Percentiles rank a stretch among this genome's conserved stretches.
Conservation (phyloP, 148 eudicot species). For the Mesembryanthemum crystallinum region DNA sequence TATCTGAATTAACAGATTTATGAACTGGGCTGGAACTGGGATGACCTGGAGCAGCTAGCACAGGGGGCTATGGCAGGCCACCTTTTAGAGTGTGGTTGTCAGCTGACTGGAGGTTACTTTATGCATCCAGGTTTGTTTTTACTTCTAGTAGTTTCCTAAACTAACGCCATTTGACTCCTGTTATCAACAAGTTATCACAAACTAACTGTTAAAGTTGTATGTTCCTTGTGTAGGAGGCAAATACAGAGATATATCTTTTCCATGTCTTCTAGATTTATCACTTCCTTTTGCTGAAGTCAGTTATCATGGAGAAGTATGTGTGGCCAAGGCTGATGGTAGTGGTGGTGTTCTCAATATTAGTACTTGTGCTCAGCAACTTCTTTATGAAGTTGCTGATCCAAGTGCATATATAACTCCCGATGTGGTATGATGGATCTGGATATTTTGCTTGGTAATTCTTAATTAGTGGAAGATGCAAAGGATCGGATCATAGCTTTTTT, state of each 20-base stretch:
- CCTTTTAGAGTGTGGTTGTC: constrained; percentile 97
- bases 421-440: constrained; percentile 51
- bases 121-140: constrained; percentile 79
- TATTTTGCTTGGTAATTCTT: not conserved
- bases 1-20: constrained; percentile 52
- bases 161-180: not conserved
- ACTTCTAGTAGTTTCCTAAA: not conserved
- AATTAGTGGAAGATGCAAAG: not conserved
- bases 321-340: constrained; percentile 78
- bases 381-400: constrained; percentile 92
- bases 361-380: constrained; percentile 94
- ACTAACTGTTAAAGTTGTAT: not conserved
- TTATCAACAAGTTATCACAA: not conserved
- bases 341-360: constrained; percentile 74
- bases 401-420: constrained; percentile 92
- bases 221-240: constrained; percentile 59
- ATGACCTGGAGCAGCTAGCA: constrained; percentile 67
- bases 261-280: constrained; percentile 61
- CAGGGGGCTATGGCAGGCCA: constrained; percentile 96
- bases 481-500: not conserved
- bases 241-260: constrained; percentile 59
- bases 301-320: constrained; percentile 63
- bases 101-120: constrained; percentile 95
- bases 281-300: constrained; percentile 90
- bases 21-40: constrained; percentile 98